Evolutionary conservation across 2,329 filamentous ascomycete genomes (phyloP), one percentile per base, ranked within the genome.

Genomic region (Pseudogymnoascus sp.): DNA sequence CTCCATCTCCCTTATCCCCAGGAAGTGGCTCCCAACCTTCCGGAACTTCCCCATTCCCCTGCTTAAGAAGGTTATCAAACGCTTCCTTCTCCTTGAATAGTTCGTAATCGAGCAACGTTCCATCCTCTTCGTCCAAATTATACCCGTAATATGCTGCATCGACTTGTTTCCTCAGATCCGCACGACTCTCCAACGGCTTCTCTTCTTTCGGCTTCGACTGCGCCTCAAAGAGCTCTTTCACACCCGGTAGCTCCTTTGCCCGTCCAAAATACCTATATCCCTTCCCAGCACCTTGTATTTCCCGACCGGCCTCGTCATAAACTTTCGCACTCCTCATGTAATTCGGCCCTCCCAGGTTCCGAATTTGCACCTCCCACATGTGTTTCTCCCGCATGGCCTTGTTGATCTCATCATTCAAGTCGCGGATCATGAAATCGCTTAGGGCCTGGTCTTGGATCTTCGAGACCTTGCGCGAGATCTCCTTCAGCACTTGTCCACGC

Each of bases 391-490:
- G 88, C 91, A 99, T 97, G 67, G 96, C 84, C 79, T 96, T 96
- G 82, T 99, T 99, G 82, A 99, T 96, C 78, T 99, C 95, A 77
- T 99, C 95, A 79, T 99, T 99, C 74, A 99, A 82, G 77, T 99
- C 95, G 73, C 95, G 88, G 76, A 99, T 92, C 81, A 98, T 95
- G 80, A 90, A 98, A 81, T 99, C 95, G 77, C 87, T 92, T n/a
- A 99, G 83, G 57, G 89, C 87, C 7, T 85, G 81, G 71, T 99
- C 95, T 76, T 99, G 95, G 79, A 99, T 98, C 74, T 90, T 90
- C 68, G 92, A 92, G 65, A 99, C 92, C 78, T 99, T 99, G 78
- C 95, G 92, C 68, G 89, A 93, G 73, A 99, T 93, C 76, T 99
- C 95, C 76, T 96, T 96, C 67, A 99, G 86, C 31, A 98, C 93